A percentile compares a stretch with the other conserved stretches of the same genome.
Evolutionary conservation across 1,284 basidiomycete genomes (phyloP).

Genomic region (Heimioporus punctisporus): DNA sequence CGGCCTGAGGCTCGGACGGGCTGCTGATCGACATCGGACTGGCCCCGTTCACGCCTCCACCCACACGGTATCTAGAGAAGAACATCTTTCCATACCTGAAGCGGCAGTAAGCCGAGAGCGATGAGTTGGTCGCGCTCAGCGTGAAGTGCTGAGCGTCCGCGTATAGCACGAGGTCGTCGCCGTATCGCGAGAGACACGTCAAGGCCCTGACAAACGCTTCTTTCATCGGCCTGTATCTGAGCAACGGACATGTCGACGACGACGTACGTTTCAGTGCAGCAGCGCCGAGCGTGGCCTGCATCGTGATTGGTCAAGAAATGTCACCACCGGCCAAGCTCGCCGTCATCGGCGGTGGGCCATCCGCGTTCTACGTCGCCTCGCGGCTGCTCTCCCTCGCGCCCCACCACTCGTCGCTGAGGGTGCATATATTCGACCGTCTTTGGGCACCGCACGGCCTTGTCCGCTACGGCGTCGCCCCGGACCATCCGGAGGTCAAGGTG

Average conservation of each 20-base stretch:
- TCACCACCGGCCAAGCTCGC: constrained; percentile 60
- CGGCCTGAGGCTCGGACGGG: constrained; percentile 34
- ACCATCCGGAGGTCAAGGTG: constrained; percentile 99
- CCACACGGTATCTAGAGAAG: constrained; percentile 66
- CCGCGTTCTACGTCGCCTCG: constrained; percentile 94
- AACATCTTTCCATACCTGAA: constrained; percentile 70
- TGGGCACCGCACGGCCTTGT: constrained; percentile 97
- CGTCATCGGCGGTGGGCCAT: constrained; percentile 90
- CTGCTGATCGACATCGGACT: constrained; percentile 17
- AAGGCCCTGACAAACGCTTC: constrained; percentile 74
- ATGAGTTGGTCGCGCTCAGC: constrained; percentile 73
- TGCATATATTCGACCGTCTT: constrained; percentile 93
- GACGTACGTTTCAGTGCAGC: constrained; percentile 48
- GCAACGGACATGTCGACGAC: neutral
- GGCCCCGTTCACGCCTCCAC: constrained; percentile 19
- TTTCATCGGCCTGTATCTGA: constrained; percentile 17
- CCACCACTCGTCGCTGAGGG: constrained; percentile 46
- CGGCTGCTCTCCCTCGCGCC: constrained; percentile 73
- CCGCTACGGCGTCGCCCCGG: constrained; percentile 97
- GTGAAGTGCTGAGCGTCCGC: constrained; percentile 61
- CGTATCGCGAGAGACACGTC: constrained; percentile 75
- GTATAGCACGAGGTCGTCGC: constrained; percentile 74
- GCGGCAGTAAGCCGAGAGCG: constrained; percentile 79
- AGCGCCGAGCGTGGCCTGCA: constrained; percentile 52
- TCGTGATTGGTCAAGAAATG: constrained; percentile 25